These are phyloP conservation scores for Tetrahymena thermophila DNA, from an alignment of 73 alveolate genomes.

Conservation along the genomic window DNA sequence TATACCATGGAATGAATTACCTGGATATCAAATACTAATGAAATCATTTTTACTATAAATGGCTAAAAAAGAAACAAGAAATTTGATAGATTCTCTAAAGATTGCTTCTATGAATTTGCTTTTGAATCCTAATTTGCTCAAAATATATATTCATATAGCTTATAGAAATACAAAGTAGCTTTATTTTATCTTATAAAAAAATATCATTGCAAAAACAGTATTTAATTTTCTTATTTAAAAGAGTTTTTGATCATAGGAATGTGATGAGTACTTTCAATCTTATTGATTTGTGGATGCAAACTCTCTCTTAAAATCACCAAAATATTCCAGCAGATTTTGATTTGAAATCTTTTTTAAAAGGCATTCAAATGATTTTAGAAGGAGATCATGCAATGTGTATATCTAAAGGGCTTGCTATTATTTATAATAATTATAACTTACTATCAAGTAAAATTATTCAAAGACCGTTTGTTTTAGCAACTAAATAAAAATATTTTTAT, in stretches of 20 bases:
- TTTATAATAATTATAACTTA: constrained; percentile 47
- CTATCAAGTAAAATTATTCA: constrained; percentile 39
- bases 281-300: constrained; percentile 53
- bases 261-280: constrained; percentile 56
- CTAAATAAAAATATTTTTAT: neutral
- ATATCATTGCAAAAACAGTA: neutral
- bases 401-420: constrained; percentile 53
- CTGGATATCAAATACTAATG: constrained; percentile 68
- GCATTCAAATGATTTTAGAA: constrained; percentile 45
- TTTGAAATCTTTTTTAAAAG: constrained; percentile 50
- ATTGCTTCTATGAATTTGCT: constrained; percentile 56
- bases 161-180: constrained; percentile 49
- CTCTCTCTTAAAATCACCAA: constrained; percentile 23
- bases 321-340: constrained; percentile 66
- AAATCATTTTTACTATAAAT: constrained; percentile 62
- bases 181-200: too few relatives aligned
- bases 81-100: constrained; percentile 72
- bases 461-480: too few relatives aligned
- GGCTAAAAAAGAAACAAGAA: constrained; percentile 60
- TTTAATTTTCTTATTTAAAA: neutral
- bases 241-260: constrained; percentile 50
- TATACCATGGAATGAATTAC: constrained; percentile 66
- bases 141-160: constrained; percentile 59
- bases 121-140: constrained; percentile 43
- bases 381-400: constrained; percentile 64